A percentile compares a stretch with the other conserved stretches of the same genome.
Evolutionary conservation across 768 basidiomycete genomes (phyloP).

Genomic region (Lyophyllum decastes): DNA sequence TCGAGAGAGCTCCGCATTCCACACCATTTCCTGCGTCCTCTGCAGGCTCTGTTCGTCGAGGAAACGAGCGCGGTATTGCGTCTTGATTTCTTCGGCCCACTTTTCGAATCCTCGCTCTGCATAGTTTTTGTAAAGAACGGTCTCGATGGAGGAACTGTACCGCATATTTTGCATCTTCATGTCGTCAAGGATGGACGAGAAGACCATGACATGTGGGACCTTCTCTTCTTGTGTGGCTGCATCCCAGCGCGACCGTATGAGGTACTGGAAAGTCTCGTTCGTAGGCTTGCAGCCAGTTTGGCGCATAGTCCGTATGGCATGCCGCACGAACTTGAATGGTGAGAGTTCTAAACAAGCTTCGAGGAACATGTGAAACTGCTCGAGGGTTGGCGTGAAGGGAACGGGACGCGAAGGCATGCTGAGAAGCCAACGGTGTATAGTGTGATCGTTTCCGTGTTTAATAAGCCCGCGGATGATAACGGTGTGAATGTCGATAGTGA

Average conservation of each 20-base stretch:
- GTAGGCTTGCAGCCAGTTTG: constrained; percentile 43
- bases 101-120: constrained; percentile 34
- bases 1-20: constrained; percentile 14
- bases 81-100: constrained; percentile 38
- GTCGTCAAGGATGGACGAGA: constrained; percentile 44
- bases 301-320: constrained; percentile 36
- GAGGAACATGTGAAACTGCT: constrained; percentile 59
- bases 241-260: constrained; percentile 46
- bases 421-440: constrained; percentile 51
- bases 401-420: constrained; percentile 55
- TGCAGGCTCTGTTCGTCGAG: constrained; percentile 17
- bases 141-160: constrained; percentile 43
- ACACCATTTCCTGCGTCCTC: constrained; percentile 10
- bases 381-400: constrained; percentile 43
- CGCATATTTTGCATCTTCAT: constrained; percentile 46
- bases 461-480: constrained; percentile 51
- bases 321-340: constrained; percentile 33
- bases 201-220: constrained; percentile 31
- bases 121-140: constrained; percentile 44
- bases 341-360: constrained; percentile 34
- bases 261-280: constrained; percentile 47
- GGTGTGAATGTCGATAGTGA: constrained; percentile 49
- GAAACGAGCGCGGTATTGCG: constrained; percentile 35
- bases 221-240: constrained; percentile 26
- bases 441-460: constrained; percentile 40